Percentiles rank a stretch among this genome's conserved stretches.
Evolutionary conservation across 148 eudicot genomes (phyloP).

Genomic region (Arctostaphylos glauca): DNA sequence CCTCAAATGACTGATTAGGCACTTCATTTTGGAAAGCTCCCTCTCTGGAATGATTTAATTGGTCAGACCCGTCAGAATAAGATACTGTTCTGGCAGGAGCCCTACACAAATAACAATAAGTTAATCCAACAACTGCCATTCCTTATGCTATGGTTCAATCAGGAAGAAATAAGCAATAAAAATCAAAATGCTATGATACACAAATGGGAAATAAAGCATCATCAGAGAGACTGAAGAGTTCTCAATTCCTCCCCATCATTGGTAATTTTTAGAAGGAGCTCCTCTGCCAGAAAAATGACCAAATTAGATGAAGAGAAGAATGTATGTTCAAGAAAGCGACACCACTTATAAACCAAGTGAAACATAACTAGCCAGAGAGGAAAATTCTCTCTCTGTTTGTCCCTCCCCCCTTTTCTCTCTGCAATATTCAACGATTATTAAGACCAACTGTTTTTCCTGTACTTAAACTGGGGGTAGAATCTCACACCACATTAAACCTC

Average conservation of each 20-base stretch:
- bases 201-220: neutral
- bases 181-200: neutral
- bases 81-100: constrained; percentile 25
- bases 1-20: constrained; percentile 41
- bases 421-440: neutral
- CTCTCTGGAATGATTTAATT: constrained; percentile 23
- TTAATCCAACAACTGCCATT: neutral
- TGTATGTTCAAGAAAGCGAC: neutral
- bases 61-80: constrained; percentile 22
- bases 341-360: neutral
- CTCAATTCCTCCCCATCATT: neutral
- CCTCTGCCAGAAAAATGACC: neutral
- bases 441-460: neutral
- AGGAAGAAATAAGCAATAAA: neutral
- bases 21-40: constrained; percentile 29
- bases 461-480: neutral
- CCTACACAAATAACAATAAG: constrained; percentile 23
- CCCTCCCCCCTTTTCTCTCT: neutral
- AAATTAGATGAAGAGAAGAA: neutral
- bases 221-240: neutral
- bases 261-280: neutral
- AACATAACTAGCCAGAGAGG: neutral
- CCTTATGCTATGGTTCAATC: neutral
- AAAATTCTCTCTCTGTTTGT: neutral
- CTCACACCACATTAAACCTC: neutral